Evolutionary conservation across 2,329 filamentous ascomycete species (phyloP).

Genomic region (Microsporum ferrugineum): DNA sequence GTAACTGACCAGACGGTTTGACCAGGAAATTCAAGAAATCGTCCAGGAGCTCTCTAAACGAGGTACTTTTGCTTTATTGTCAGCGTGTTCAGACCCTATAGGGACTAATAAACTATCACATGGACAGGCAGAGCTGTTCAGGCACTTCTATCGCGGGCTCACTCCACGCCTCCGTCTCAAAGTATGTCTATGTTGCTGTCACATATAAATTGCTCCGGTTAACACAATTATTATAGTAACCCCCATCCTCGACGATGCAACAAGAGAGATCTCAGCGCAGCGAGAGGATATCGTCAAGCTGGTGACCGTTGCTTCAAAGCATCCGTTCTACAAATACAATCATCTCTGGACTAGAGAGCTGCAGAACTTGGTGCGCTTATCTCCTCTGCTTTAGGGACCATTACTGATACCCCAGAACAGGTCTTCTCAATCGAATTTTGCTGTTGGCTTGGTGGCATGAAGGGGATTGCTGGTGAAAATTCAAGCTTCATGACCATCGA

Average conservation of each 20-base stretch:
- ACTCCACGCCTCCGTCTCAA: slow-evolving; percentile 64
- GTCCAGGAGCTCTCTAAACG: slow-evolving; percentile 72
- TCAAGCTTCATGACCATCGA: slow-evolving; percentile 72
- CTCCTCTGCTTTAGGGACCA: slow-evolving; percentile 26
- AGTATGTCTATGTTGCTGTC: slow-evolving; percentile 36
- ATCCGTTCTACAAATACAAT: slow-evolving; percentile 99
- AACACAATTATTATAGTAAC: slow-evolving; percentile 43
- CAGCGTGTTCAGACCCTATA: neutral
- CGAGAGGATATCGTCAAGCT: slow-evolving; percentile 60
- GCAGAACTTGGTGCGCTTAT: slow-evolving; percentile 55
- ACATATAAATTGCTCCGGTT: neutral
- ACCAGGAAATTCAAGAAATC: slow-evolving; percentile 62
- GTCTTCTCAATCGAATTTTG: slow-evolving; percentile 48
- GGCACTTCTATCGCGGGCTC: slow-evolving; percentile 74
- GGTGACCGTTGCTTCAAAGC: slow-evolving; percentile 60
- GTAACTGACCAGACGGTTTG: slow-evolving; percentile 11
- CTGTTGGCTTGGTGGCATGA: slow-evolving; percentile 71
- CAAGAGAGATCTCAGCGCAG: slow-evolving; percentile 59
- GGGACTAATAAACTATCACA: neutral
- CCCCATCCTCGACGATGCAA: slow-evolving; percentile 56
- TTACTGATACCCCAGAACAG: slow-evolving; percentile 25
- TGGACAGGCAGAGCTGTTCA: slow-evolving; percentile 58
- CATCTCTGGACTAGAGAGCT: slow-evolving; percentile 71
- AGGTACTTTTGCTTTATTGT: slow-evolving; percentile 29
- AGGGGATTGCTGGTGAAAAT: slow-evolving; percentile 43